Base-by-base conservation (phyloP, 2,329 filamentous ascomycete genomes). In the Aspergillus amoenus region DNA sequence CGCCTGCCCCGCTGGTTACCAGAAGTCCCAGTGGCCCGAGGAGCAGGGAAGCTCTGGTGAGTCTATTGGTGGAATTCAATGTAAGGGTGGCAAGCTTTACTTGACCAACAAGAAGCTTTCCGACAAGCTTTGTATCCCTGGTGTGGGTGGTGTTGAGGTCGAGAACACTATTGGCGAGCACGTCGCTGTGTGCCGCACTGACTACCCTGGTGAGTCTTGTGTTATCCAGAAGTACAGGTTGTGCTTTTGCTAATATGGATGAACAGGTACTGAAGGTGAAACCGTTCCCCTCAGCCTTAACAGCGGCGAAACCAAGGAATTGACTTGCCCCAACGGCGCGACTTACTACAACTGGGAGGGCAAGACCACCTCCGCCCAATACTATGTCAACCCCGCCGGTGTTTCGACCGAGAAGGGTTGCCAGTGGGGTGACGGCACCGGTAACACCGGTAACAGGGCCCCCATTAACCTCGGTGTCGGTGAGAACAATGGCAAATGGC, bases 351-450 rank as follows among this genome's bases (percentile, higher is more conserved):
- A 81, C 60, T 96, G 91, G 90, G 66, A 90, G 68, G 84, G 84
- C 66, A 83, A 83, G 73, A 67, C 78, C 50, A 97, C 94, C 52
- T 93, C 91, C 47, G 93, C 93, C 44, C 94, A 97, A 79, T 97
- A 96, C 84, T 99, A 99, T 73, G 84, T 97, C 77, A 97, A 97
- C 84, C 89, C 89, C 68, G 82, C 85, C 66, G 92, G 91, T 59
- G 80, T 89, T 52, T 67, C 76, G 17, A 78, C 86, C 57, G 73
- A 85, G 63, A 77, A 93, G 12, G 90, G 85, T 50, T 99, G 94
- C 78, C 76, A 83, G 57, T 97, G 94, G 94, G 80, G 84, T 51
- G 81, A 81, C 18, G 79, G 85, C 58, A 87, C 74, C 55, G 69
- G 79, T 57, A 76, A 81, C 61, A 74, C 81, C 56, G 87, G 94